Percentiles rank a stretch among this genome's conserved stretches.
phyloP scores from a whole-genome alignment of 2,329 filamentous ascomycete genomes.

The Alternaria ventricosa region DNA sequence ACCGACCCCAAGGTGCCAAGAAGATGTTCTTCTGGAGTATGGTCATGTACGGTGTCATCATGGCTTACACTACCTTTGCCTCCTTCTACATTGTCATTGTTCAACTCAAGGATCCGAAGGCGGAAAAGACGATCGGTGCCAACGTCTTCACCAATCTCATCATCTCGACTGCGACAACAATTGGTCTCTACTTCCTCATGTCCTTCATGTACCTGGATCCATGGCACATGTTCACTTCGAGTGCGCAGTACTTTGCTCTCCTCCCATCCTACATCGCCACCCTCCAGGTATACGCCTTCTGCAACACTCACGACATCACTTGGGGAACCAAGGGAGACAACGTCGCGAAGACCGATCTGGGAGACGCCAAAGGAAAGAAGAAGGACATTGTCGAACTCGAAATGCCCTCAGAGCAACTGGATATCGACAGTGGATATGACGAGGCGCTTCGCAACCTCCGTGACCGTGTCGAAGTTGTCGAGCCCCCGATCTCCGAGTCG shows the following conservation, averaged over 20 bases:
- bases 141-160: slow-evolving; percentile 96
- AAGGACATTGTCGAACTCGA: slow-evolving; percentile 86
- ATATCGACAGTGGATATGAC: slow-evolving; percentile 97
- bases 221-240: slow-evolving; percentile 98
- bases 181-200: slow-evolving; percentile 96
- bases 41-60: slow-evolving; percentile 90
- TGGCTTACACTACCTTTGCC: slow-evolving; percentile 93
- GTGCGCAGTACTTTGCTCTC: slow-evolving; percentile 89
- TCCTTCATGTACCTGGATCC: slow-evolving; percentile 96
- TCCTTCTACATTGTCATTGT: slow-evolving; percentile 85
- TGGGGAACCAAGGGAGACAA: slow-evolving; percentile 99
- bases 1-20: slow-evolving; percentile 92
- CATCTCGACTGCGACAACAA: slow-evolving; percentile 83
- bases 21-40: slow-evolving; percentile 88
- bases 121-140: slow-evolving; percentile 70
- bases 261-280: slow-evolving; percentile 96
- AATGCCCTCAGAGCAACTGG: slow-evolving; percentile 96
- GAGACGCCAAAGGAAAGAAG: slow-evolving; percentile 78
- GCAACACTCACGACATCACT: slow-evolving; percentile 98
- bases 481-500: slow-evolving; percentile 67
- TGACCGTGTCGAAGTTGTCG: slow-evolving; percentile 84
- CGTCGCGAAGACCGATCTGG: slow-evolving; percentile 88
- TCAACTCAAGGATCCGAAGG: slow-evolving; percentile 68
- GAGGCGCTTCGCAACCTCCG: slow-evolving; percentile 95
- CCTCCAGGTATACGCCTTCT: slow-evolving; percentile 97